Conservation (phyloP, 345 rosid species). For the Lagerstroemia speciosa region DNA sequence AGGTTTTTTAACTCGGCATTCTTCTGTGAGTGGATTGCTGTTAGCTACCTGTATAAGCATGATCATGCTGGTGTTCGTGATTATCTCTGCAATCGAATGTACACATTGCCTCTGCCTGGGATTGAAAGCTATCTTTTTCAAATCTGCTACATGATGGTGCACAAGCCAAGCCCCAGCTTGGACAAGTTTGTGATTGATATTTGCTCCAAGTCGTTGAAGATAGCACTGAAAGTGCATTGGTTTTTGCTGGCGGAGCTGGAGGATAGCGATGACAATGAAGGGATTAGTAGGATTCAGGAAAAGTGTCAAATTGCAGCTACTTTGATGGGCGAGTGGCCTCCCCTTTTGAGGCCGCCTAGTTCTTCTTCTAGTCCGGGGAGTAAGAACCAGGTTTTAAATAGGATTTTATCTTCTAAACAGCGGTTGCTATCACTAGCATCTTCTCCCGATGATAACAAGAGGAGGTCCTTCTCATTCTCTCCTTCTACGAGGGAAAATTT, state of each 20-base stretch:
- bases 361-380: slow-evolving; percentile 57
- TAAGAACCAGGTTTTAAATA: slow-evolving; percentile 86
- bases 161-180: slow-evolving; percentile 95
- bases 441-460: slow-evolving; percentile 53
- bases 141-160: slow-evolving; percentile 89
- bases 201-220: slow-evolving; percentile 73
- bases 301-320: slow-evolving; percentile 97
- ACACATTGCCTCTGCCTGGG: slow-evolving; percentile 80
- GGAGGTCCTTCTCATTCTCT: slow-evolving; percentile 62
- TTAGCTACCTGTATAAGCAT: slow-evolving; percentile 97
- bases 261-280: slow-evolving; percentile 93
- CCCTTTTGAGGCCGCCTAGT: slow-evolving; percentile 47
- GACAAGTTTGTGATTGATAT: slow-evolving; percentile 94
- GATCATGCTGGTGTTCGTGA: slow-evolving; percentile 91
- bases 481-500: slow-evolving; percentile 43
- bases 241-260: slow-evolving; percentile 93
- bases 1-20: slow-evolving; percentile 95
- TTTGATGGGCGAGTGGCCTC: slow-evolving; percentile 93
- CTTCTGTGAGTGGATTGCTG: slow-evolving; percentile 99
- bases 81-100: slow-evolving; percentile 96
- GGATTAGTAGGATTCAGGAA: slow-evolving; percentile 92
- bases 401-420: slow-evolving; percentile 78
- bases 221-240: slow-evolving; percentile 97
- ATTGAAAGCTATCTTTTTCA: slow-evolving; percentile 93
- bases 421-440: slow-evolving; percentile 72